Conservation (phyloP, 768 basidiomycete species). For the Pholiota molesta region DNA sequence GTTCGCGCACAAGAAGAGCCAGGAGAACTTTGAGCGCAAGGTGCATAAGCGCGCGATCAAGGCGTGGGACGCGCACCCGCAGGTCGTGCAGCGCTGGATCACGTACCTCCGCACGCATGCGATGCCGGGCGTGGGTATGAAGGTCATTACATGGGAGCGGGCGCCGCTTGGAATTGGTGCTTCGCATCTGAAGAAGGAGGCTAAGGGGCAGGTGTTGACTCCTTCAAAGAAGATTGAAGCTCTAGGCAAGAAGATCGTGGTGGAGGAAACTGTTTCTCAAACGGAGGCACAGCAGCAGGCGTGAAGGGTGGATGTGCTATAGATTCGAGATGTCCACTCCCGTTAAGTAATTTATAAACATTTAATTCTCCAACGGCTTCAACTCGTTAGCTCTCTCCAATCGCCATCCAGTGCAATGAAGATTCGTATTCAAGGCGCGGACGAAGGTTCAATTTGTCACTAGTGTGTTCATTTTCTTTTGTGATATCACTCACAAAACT, state of each 20-base stretch:
- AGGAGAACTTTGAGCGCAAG: conserved; percentile 92
- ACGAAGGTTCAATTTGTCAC: no score
- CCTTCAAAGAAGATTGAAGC: conserved; percentile 27
- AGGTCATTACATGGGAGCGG: conserved; percentile 77
- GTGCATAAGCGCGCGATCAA: conserved; percentile 87
- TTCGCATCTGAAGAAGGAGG: not conserved
- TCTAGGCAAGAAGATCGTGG: conserved; percentile 34
- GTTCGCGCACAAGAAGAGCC: conserved; percentile 90
- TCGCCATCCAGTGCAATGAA: no score
- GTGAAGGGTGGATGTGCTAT: not conserved
- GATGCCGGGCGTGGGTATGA: conserved; percentile 86
- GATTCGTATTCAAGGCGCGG: no score
- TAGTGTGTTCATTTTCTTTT: no score
- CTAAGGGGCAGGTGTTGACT: not conserved
- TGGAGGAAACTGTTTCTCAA: conserved; percentile 21
- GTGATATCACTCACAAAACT: no score
- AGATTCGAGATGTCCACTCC: not conserved
- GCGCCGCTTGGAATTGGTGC: conserved; percentile 53
- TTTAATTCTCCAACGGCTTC: not conserved
- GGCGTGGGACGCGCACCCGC: conserved; percentile 85
- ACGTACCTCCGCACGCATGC: conserved; percentile 75
- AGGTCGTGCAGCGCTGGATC: conserved; percentile 80
- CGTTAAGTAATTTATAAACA: conserved; percentile 2
- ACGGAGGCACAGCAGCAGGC: not conserved
- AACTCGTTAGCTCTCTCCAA: not conserved